phyloP scores from a whole-genome alignment of 2,329 filamentous ascomycete genomes.

The Colletotrichum cuscutae region DNA sequence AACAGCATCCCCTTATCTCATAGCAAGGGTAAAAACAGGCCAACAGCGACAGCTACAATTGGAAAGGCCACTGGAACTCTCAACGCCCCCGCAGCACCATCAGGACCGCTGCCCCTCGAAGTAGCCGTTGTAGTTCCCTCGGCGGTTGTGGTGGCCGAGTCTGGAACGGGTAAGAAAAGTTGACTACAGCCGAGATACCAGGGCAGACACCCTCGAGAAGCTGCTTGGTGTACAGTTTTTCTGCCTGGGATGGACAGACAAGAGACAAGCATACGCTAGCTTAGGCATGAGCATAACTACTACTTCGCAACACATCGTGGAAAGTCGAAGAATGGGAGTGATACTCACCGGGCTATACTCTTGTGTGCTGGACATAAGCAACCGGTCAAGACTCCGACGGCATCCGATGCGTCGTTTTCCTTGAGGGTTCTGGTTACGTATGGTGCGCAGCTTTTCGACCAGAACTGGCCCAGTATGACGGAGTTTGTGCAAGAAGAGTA shows the following conservation, averaged over 20 bases:
- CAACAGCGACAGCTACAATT: not conserved
- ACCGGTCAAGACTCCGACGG: not conserved
- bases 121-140: not conserved
- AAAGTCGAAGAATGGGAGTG: too few species aligned
- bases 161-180: not conserved
- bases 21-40: not conserved
- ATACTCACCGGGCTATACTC: not conserved
- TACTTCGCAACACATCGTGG: not conserved
- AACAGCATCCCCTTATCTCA: not conserved
- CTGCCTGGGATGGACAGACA: constrained; percentile 7
- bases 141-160: not conserved
- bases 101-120: not conserved
- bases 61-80: not conserved
- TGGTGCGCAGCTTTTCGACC: not conserved
- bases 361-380: constrained; percentile 11
- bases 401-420: not conserved
- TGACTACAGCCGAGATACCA: not conserved
- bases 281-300: not conserved
- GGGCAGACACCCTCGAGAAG: constrained; percentile 20
- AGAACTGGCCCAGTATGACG: constrained; percentile 2
- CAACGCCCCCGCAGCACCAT: not conserved
- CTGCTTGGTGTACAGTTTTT: constrained; percentile 5
- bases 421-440: constrained; percentile 1
- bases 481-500: constrained; percentile 14
- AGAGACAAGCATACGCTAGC: not conserved